Percentiles rank a stretch among this genome's conserved stretches.
phyloP scores from a whole-genome alignment of 2,329 filamentous ascomycete genomes.

The Blastomyces parvus region DNA sequence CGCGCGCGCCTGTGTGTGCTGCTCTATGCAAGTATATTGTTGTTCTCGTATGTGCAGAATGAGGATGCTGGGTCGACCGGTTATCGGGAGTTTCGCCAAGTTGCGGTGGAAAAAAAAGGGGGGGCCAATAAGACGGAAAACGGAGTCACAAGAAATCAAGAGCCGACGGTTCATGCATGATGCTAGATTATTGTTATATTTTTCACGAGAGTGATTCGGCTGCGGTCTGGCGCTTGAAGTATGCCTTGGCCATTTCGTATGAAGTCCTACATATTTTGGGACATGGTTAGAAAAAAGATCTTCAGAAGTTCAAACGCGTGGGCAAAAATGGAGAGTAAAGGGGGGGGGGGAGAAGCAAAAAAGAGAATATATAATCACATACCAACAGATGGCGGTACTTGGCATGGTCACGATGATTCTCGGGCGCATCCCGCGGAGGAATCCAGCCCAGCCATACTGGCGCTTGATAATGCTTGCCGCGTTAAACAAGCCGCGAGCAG shows the following conservation, averaged over 20 bases:
- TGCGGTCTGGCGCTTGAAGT: slow-evolving; percentile 45
- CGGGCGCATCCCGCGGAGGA: slow-evolving; percentile 86
- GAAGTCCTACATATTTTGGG: slow-evolving; percentile 41
- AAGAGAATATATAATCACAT: slow-evolving; percentile 23
- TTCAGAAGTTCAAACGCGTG: not conserved
- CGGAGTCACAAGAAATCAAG: not conserved
- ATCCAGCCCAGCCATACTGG: slow-evolving; percentile 74
- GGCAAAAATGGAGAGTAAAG: not conserved
- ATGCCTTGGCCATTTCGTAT: slow-evolving; percentile 60
- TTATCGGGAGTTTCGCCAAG: not conserved
- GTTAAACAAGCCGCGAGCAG: slow-evolving; percentile 70
- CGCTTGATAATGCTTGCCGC: slow-evolving; percentile 73
- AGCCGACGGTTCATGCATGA: slow-evolving; percentile 19
- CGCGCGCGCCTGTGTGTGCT: not conserved
- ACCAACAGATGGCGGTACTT: slow-evolving; percentile 99
- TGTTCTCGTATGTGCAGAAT: not conserved
- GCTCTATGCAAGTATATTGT: not conserved
- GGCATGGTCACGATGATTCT: slow-evolving; percentile 95
- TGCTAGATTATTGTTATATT: not conserved
- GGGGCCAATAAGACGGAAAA: no score
- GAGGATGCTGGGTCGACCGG: not conserved
- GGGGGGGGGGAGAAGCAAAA: no score
- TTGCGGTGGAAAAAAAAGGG: not conserved
- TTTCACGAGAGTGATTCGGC: slow-evolving; percentile 11
- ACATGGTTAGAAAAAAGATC: slow-evolving; percentile 9